phyloP scores from a whole-genome alignment of 1,139 yeast species.

The Geotrichum carabidarum region DNA sequence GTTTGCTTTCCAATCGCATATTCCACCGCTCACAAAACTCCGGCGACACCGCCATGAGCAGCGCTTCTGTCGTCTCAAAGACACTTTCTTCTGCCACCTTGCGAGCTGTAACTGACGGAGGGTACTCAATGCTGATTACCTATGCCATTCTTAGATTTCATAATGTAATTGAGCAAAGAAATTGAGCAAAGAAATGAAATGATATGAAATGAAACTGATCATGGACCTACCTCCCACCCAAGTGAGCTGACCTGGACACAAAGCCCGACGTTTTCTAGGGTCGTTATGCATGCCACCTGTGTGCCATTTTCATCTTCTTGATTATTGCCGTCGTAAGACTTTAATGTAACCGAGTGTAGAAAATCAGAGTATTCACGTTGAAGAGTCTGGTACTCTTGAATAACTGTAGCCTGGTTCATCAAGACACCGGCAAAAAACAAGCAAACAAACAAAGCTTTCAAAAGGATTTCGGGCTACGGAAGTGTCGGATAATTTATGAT shows the following conservation, averaged over 20 bases:
- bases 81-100: neutral
- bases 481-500: too few relatives aligned
- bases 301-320: too few relatives aligned
- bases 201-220: neutral
- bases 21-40: constrained; percentile 39
- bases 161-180: neutral
- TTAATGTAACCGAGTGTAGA: neutral
- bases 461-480: too few relatives aligned
- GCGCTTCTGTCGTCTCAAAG: constrained; percentile 45
- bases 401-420: neutral
- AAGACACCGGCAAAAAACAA: too few relatives aligned
- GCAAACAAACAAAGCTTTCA: too few relatives aligned
- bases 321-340: too few relatives aligned
- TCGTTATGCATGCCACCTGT: neutral
- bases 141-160: neutral
- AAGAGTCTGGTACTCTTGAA: neutral
- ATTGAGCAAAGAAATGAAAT: neutral
- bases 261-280: neutral
- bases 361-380: neutral
- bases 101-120: neutral
- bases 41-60: constrained; percentile 42
- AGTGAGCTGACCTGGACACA: neutral
- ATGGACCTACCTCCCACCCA: constrained; percentile 5
- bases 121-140: neutral
- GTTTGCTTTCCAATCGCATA: constrained; percentile 30